phyloP scores from a whole-genome alignment of 1,139 yeast genomes.

The Kurtzmaniella quercitrusa region DNA sequence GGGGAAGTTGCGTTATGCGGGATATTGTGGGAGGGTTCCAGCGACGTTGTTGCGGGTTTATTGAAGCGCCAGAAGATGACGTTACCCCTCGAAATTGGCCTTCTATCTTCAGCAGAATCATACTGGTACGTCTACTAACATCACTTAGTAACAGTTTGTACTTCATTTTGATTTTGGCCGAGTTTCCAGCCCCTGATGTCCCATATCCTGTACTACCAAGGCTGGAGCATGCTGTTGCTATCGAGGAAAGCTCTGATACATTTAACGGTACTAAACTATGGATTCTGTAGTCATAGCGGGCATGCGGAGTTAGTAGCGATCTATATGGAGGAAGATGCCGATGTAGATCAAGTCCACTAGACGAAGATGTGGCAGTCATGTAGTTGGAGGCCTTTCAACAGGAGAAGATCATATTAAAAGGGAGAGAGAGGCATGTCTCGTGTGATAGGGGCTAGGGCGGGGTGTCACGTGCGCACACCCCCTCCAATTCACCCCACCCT shows the following conservation, averaged over 20 bases:
- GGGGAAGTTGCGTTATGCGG: slow-evolving; percentile 1
- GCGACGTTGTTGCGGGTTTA: not conserved
- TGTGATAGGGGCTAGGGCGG: slow-evolving; percentile 1
- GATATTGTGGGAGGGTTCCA: slow-evolving; percentile 9
- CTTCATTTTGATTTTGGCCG: slow-evolving; percentile 32
- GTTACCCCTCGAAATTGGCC: slow-evolving; percentile 8
- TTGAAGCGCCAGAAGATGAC: not conserved
- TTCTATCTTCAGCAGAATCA: slow-evolving; percentile 13
- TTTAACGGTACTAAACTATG: slow-evolving; percentile 38
- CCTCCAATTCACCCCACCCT: no score
- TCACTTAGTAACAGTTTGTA: slow-evolving; percentile 41
- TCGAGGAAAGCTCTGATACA: slow-evolving; percentile 26
- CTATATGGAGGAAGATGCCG: slow-evolving; percentile 43
- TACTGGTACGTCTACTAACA: slow-evolving; percentile 29
- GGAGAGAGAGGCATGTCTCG: not conserved
- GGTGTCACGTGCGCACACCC: slow-evolving; percentile 1
- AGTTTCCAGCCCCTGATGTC: slow-evolving; percentile 8
- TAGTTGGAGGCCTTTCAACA: not conserved
- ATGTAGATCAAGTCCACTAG: slow-evolving; percentile 22
- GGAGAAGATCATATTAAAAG: not conserved
- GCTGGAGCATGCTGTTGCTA: slow-evolving; percentile 6
- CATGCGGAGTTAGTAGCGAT: slow-evolving; percentile 38
- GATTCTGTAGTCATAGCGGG: slow-evolving; percentile 40
- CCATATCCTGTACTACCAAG: slow-evolving; percentile 3
- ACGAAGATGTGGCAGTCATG: not conserved